A percentile compares a stretch with the other conserved stretches of the same genome.
Conservation (phyloP, 768 basidiomycete genomes). For the Serpula lacrymans region DNA sequence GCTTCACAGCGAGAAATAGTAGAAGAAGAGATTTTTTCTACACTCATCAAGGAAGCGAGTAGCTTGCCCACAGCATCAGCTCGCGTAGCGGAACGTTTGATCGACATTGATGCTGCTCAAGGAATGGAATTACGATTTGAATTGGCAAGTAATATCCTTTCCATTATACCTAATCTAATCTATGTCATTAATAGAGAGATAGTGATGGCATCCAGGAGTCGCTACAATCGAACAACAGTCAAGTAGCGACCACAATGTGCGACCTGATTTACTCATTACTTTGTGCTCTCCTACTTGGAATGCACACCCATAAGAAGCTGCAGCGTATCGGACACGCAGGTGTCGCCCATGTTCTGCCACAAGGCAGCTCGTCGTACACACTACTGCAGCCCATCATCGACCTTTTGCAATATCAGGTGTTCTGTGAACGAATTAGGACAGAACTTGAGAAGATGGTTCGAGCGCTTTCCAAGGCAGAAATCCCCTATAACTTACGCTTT, state of each 20-base stretch:
- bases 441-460: conserved; percentile 52
- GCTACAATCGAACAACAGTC: conserved; percentile 8
- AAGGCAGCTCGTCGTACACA: conserved; percentile 29
- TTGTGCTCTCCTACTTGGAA: conserved; percentile 59
- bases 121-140: conserved; percentile 69
- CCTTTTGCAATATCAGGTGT: conserved; percentile 73
- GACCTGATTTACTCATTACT: conserved; percentile 67
- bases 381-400: conserved; percentile 77
- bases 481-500: conserved; percentile 55
- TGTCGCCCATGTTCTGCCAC: conserved; percentile 19
- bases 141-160: conserved; percentile 44
- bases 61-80: conserved; percentile 72
- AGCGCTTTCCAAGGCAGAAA: conserved; percentile 51
- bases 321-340: conserved; percentile 32
- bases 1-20: conserved; percentile 68
- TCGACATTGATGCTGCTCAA: conserved; percentile 74
- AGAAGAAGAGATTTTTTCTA: conserved; percentile 76
- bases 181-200: conserved; percentile 29
- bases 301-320: conserved; percentile 49
- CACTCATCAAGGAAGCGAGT: conserved; percentile 75
- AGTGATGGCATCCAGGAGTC: conserved; percentile 15
- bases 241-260: conserved; percentile 38
- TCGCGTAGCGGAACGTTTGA: conserved; percentile 72
- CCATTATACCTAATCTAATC: conserved; percentile 23
- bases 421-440: conserved; percentile 57